phyloP scores from a whole-genome alignment of 768 basidiomycete species.

The Russula olivacea region DNA sequence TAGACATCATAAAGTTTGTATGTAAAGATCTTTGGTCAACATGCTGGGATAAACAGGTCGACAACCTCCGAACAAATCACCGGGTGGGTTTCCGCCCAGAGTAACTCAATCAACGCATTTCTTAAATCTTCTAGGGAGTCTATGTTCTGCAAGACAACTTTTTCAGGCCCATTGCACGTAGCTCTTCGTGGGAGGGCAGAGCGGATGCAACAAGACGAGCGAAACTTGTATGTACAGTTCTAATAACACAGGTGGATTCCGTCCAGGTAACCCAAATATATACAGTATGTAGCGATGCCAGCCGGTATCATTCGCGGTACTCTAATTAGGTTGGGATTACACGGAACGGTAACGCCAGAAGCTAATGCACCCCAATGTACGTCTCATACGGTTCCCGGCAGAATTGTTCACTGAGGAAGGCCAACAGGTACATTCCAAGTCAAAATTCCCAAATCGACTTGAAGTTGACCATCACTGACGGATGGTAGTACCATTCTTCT shows the following conservation, averaged over 20 bases:
- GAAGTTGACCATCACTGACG: conserved; percentile 4
- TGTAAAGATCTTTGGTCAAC: conserved; percentile 95
- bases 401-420: neutral
- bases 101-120: neutral
- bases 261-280: neutral
- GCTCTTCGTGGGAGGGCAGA: conserved; percentile 78
- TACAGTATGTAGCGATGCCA: conserved; percentile 74
- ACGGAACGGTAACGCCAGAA: conserved; percentile 72
- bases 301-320: conserved; percentile 83
- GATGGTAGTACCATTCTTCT: neutral
- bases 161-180: conserved; percentile 76
- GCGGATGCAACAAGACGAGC: conserved; percentile 67
- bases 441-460: conserved; percentile 62
- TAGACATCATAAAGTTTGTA: conserved; percentile 91
- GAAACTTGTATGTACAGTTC: conserved; percentile 48
- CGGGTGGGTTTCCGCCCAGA: conserved; percentile 45
- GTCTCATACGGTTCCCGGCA: conserved; percentile 24
- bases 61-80: conserved; percentile 93
- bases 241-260: neutral
- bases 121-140: conserved; percentile 53
- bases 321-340: conserved; percentile 68
- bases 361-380: conserved; percentile 83
- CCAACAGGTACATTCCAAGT: conserved; percentile 73
- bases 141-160: conserved; percentile 90
- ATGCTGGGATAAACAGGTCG: conserved; percentile 92